Evolutionary conservation across 2,329 filamentous ascomycete genomes (phyloP).

Genomic region (Lachnellula willkommii): DNA sequence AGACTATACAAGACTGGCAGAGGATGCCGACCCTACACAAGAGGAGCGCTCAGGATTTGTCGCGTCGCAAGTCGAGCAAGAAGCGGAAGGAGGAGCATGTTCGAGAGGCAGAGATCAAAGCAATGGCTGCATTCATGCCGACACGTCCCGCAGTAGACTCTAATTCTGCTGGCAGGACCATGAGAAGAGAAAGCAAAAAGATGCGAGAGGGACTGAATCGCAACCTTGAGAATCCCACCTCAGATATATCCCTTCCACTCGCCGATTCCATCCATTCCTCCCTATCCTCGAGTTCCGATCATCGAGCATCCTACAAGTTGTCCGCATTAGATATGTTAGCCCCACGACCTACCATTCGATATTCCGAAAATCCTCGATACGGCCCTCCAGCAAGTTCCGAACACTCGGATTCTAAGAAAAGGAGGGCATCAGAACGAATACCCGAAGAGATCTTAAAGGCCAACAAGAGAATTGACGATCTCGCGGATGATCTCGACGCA

Average conservation of each 20-base stretch:
- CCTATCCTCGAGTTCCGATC: conserved; percentile 69
- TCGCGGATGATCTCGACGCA: conserved; percentile 83
- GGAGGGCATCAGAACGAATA: conserved; percentile 45
- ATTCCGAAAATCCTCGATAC: conserved; percentile 60
- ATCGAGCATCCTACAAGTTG: conserved; percentile 67
- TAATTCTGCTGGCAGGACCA: conserved; percentile 53
- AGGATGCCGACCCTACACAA: conserved; percentile 55
- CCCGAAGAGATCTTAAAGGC: conserved; percentile 55
- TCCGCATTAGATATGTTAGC: conserved; percentile 75
- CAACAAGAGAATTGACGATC: conserved; percentile 59
- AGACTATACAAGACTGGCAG: conserved; percentile 34
- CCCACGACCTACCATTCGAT: conserved; percentile 77
- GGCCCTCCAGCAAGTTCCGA: conserved; percentile 40
- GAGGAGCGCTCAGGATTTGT: conserved; percentile 53
- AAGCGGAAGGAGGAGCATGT: conserved; percentile 68
- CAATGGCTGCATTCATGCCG: conserved; percentile 69
- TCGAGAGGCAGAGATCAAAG: conserved; percentile 81
- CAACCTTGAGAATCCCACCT: conserved; percentile 51
- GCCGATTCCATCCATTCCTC: conserved; percentile 71
- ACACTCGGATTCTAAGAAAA: conserved; percentile 40
- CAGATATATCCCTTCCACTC: conserved; percentile 66
- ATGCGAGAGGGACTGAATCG: conserved; percentile 51
- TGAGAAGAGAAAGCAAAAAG: conserved; percentile 61
- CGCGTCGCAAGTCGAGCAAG: conserved; percentile 70
- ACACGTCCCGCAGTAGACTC: conserved; percentile 56